A percentile compares a stretch with the other conserved stretches of the same genome.
These are phyloP conservation scores for Trichoderma gracile DNA, from an alignment of 2,329 filamentous ascomycete species.

Conservation along the genomic window DNA sequence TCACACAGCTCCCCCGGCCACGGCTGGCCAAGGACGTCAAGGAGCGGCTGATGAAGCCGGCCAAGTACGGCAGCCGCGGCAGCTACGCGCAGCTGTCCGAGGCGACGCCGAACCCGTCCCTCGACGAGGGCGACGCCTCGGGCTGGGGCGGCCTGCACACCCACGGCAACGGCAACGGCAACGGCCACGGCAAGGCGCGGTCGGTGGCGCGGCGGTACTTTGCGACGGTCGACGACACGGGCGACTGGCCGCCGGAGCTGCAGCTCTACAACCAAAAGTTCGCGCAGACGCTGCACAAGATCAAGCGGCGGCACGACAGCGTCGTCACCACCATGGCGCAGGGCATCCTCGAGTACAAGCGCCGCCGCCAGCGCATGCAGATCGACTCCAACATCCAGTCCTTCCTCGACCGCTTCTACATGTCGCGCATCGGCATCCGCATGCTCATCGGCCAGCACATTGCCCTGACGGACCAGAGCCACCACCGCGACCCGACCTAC, in stretches of 20 bases:
- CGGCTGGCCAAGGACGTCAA: slow-evolving; percentile 73
- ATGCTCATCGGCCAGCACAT: slow-evolving; percentile 99
- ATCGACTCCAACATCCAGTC: slow-evolving; percentile 97
- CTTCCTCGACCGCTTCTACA: slow-evolving; percentile 98
- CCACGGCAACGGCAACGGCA: slow-evolving; percentile 42
- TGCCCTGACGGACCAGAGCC: slow-evolving; percentile 88
- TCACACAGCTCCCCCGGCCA: slow-evolving; percentile 81
- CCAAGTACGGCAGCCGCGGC: slow-evolving; percentile 55
- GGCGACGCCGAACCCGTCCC: slow-evolving; percentile 85
- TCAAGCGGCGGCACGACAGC: slow-evolving; percentile 93
- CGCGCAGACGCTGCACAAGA: slow-evolving; percentile 82
- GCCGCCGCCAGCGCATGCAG: slow-evolving; percentile 92
- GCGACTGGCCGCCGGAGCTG: slow-evolving; percentile 91
- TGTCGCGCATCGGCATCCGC: slow-evolving; percentile 97
- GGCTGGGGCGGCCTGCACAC: slow-evolving; percentile 52
- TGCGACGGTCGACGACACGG: slow-evolving; percentile 82
- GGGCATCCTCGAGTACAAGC: slow-evolving; percentile 97
- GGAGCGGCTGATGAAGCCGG: slow-evolving; percentile 72
- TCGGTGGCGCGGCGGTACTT: slow-evolving; percentile 69
- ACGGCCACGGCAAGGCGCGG: slow-evolving; percentile 44
- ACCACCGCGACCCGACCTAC: slow-evolving; percentile 86
- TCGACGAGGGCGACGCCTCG: slow-evolving; percentile 78
- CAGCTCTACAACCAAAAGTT: slow-evolving; percentile 93
- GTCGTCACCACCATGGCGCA: slow-evolving; percentile 98
- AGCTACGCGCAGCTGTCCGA: slow-evolving; percentile 74